These are phyloP conservation scores for Parafenestella ontariensis DNA, from an alignment of 2,329 filamentous ascomycete species.

Conservation along the genomic window DNA sequence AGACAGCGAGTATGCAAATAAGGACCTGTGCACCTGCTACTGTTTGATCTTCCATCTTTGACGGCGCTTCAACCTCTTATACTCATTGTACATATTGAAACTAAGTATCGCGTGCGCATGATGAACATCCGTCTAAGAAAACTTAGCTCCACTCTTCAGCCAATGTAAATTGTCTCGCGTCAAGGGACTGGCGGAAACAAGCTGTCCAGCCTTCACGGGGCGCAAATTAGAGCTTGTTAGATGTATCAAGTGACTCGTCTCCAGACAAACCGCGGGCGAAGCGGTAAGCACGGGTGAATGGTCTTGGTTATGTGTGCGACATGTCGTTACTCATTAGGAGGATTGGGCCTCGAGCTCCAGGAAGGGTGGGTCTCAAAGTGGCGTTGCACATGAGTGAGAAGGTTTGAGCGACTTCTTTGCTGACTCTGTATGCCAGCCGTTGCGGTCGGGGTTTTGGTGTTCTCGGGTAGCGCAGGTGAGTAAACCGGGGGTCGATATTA, in stretches of 20 bases:
- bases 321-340: no score
- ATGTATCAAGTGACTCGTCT: constrained; percentile 10
- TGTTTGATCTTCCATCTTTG: background rate
- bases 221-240: background rate
- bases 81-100: background rate
- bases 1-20: background rate
- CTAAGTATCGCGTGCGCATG: background rate
- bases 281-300: constrained; percentile 7
- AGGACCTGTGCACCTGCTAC: background rate
- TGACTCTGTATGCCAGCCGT: background rate
- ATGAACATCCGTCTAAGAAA: background rate
- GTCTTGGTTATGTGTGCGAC: no score
- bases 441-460: constrained; percentile 1
- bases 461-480: background rate
- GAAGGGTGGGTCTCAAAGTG: background rate
- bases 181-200: constrained; percentile 1
- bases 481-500: constrained; percentile 2
- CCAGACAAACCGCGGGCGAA: constrained; percentile 3
- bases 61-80: background rate
- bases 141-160: constrained; percentile 2
- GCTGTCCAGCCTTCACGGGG: background rate
- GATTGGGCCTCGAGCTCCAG: no score
- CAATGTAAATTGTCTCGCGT: constrained; percentile 6
- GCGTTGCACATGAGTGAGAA: constrained; percentile 7
- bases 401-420: constrained; percentile 10